A percentile compares a stretch with the other conserved stretches of the same genome.
These are phyloP conservation scores for Pholiota microspora DNA, from an alignment of 768 basidiomycete genomes.

Conservation along the genomic window DNA sequence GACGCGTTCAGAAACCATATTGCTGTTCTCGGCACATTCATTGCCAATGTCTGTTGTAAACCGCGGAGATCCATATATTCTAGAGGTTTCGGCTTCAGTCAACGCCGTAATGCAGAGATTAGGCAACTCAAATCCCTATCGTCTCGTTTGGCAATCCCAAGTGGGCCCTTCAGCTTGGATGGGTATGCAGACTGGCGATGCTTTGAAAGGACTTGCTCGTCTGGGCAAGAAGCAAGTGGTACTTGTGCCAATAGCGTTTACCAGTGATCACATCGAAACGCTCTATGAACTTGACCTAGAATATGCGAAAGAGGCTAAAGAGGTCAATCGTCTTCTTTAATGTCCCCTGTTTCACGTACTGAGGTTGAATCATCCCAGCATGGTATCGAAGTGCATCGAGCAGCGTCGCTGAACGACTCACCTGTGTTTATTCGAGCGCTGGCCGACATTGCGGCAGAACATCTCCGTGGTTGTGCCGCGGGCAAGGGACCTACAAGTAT, in stretches of 20 bases:
- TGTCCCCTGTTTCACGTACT: conserved; percentile 17
- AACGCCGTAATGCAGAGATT: conserved; percentile 91
- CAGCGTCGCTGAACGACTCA: conserved; percentile 91
- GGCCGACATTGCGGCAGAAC: conserved; percentile 84
- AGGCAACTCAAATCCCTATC: conserved; percentile 78
- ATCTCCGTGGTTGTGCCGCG: conserved; percentile 61
- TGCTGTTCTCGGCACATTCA: conserved; percentile 97
- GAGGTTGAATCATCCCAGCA: conserved; percentile 45
- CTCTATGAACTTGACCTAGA: conserved; percentile 95
- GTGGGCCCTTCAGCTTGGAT: conserved; percentile 98
- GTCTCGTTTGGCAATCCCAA: conserved; percentile 96
- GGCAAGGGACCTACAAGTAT: conserved; percentile 69
- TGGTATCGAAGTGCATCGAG: conserved; percentile 86
- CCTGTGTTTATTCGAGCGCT: conserved; percentile 94
- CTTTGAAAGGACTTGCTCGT: conserved; percentile 82
- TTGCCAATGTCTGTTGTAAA: conserved; percentile 98
- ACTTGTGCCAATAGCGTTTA: conserved; percentile 95
- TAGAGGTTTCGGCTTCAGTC: conserved; percentile 94
- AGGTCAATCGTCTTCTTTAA: conserved; percentile 51
- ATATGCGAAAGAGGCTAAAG: conserved; percentile 85
- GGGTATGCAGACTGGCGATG: conserved; percentile 93
- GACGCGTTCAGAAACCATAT: conserved; percentile 68
- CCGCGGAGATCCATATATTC: conserved; percentile 95
- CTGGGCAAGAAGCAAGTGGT: conserved; percentile 75
- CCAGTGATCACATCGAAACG: conserved; percentile 98